These are phyloP conservation scores for Tetragonia tetragonoides DNA, from an alignment of 148 eudicot species.

Conservation along the genomic window DNA sequence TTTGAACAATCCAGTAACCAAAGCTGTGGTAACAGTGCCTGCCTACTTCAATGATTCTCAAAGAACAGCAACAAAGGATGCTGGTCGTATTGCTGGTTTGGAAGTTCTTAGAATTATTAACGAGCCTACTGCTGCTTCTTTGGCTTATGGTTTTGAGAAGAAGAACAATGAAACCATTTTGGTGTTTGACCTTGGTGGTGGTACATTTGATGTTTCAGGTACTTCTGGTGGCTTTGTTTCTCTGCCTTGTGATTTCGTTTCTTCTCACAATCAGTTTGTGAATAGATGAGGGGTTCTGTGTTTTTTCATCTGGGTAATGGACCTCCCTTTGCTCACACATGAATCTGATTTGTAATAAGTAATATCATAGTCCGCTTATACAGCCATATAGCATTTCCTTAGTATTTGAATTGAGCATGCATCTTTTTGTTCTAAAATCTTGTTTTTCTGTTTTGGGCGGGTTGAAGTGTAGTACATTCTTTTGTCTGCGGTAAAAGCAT, in stretches of 20 bases:
- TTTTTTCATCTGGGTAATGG: neutral
- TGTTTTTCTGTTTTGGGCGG: too few species aligned
- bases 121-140: conserved; percentile 95
- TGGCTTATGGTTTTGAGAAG: conserved; percentile 99
- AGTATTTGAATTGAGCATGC: too few species aligned
- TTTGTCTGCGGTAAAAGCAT: neutral
- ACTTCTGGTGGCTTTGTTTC: conserved; percentile 7
- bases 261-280: neutral
- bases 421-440: too few species aligned
- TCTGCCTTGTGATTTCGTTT: neutral
- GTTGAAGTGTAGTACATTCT: too few species aligned
- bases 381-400: too few species aligned
- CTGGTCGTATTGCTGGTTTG: conserved; percentile 94
- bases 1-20: conserved; percentile 81
- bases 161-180: conserved; percentile 90
- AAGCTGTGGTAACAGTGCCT: conserved; percentile 95
- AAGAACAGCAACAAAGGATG: conserved; percentile 97
- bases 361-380: too few species aligned
- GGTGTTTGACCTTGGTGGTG: conserved; percentile 99
- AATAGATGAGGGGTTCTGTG: neutral
- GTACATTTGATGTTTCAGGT: conserved; percentile 99
- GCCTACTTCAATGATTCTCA: conserved; percentile 98
- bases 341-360: too few species aligned
- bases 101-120: conserved; percentile 93
- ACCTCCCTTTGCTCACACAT: neutral